Percentiles rank a stretch among this genome's conserved stretches.
phyloP scores from a whole-genome alignment of 1,139 yeast species.

The Saccharomycopsis hybrid region DNA sequence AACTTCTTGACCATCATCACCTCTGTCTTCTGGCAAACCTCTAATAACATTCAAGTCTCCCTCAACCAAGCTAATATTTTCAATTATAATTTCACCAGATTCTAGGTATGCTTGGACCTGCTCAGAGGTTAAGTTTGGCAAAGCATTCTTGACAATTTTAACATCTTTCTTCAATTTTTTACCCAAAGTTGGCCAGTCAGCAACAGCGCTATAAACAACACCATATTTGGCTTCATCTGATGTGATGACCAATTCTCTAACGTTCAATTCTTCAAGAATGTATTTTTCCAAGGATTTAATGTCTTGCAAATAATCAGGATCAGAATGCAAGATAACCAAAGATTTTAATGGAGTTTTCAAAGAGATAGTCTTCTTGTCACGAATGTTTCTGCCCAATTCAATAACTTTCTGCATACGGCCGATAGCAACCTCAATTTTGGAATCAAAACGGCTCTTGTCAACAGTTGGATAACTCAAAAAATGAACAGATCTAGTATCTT shows the following conservation, averaged over 20 bases:
- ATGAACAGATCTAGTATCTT: slow-evolving; percentile 81
- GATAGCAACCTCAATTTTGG: slow-evolving; percentile 74
- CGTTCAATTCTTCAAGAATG: slow-evolving; percentile 85
- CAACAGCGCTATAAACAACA: slow-evolving; percentile 88
- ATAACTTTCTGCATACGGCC: slow-evolving; percentile 95
- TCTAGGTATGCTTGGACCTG: slow-evolving; percentile 74
- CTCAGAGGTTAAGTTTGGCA: slow-evolving; percentile 72
- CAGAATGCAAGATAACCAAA: slow-evolving; percentile 79
- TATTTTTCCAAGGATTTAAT: slow-evolving; percentile 71
- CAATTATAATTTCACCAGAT: slow-evolving; percentile 73
- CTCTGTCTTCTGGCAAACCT: slow-evolving; percentile 65
- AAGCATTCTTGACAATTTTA: slow-evolving; percentile 88
- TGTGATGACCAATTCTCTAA: slow-evolving; percentile 81
- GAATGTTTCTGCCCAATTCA: slow-evolving; percentile 90
- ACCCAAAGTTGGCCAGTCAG: slow-evolving; percentile 99
- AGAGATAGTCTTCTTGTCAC: slow-evolving; percentile 92
- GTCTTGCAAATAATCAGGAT: slow-evolving; percentile 66
- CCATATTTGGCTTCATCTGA: slow-evolving; percentile 88
- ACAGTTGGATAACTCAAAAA: slow-evolving; percentile 85
- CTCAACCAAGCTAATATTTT: slow-evolving; percentile 76
- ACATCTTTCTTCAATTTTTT: slow-evolving; percentile 93
- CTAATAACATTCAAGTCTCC: slow-evolving; percentile 90
- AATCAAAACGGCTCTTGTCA: slow-evolving; percentile 77
- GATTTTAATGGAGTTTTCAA: slow-evolving; percentile 92
- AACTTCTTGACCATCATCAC: slow-evolving; percentile 66